Evolutionary conservation across 2,329 filamentous ascomycete species (phyloP), one percentile per base, ranked within the genome.

Genomic region (Phialophora verrucosa): DNA sequence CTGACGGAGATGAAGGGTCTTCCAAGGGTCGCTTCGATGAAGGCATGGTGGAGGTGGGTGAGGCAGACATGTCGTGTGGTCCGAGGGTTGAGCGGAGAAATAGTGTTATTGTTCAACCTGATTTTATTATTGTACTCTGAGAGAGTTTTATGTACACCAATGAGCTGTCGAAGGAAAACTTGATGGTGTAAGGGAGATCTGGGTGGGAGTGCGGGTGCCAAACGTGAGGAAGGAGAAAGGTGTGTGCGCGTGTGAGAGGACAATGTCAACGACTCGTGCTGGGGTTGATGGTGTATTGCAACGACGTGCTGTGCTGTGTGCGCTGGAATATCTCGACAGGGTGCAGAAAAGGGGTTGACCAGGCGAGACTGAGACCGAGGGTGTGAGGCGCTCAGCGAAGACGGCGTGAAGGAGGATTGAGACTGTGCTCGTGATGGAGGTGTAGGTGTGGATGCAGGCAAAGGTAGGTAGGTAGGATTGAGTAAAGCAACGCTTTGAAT

Each of bases 1-100:
- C 91, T 35, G 93, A 96, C 42, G 95, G 95, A 10, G 95, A 99
- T 20, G 95, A 98, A 11, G 94, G 91, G 77, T 98, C 95, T 84
- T 99, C 95, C 71, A 99, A 88, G 68, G 95, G 95, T 76, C 95
- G 93, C 87, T 99, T 99, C 70, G 81, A 78, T 69, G 82, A 82
- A 70, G 81, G 78, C 66, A 82, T 76, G 65, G 78, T 76, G 71
- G 70, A 72, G 25, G 66, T 63, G 63, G 81, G 81, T 71, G 81
- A 92, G 70, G 90, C 86, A 82, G 91, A 93, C 91, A 93, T 93
- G 74, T 79, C 87, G 81, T 72, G 75, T 77, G 42, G 54, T 55
- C 63, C 55, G 73, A 73, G 74, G 75, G 77, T 75, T 56, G 56
- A 62, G 59, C 63, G 59, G 76, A 75, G 73, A 76, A 74, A 73